Conservation (phyloP, 306 rosid species). For the Arachis stenosperma region DNA sequence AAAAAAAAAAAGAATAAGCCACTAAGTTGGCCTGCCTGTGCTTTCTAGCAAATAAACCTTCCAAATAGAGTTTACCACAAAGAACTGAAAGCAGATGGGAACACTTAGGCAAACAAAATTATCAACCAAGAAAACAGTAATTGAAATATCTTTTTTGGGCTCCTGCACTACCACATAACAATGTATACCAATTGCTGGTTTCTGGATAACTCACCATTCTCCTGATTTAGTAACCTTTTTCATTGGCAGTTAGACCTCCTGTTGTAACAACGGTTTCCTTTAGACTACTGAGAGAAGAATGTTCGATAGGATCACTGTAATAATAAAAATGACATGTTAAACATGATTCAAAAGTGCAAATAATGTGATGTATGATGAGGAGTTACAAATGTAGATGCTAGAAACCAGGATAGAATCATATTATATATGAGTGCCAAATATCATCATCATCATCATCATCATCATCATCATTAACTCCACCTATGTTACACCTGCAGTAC, state of each 20-base stretch:
- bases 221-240: slow-evolving; percentile 33
- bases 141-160: neutral
- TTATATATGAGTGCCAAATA: too few species aligned
- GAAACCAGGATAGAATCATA: too few species aligned
- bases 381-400: too few species aligned
- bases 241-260: slow-evolving; percentile 31
- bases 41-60: neutral
- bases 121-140: neutral
- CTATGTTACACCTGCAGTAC: neutral
- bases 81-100: neutral
- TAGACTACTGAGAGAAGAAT: slow-evolving; percentile 39
- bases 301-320: slow-evolving; percentile 44
- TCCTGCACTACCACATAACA: neutral
- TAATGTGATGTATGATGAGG: too few species aligned
- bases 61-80: neutral
- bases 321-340: neutral
- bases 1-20: too few species aligned
- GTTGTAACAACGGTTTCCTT: slow-evolving; percentile 37
- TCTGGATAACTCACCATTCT: slow-evolving; percentile 45
- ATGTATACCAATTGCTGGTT: neutral
- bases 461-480: too few species aligned
- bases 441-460: too few species aligned
- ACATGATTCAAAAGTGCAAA: neutral
- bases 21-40: too few species aligned
- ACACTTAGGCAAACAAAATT: neutral